phyloP scores from a whole-genome alignment of 345 rosid genomes.

The Corchorus capsularis region DNA sequence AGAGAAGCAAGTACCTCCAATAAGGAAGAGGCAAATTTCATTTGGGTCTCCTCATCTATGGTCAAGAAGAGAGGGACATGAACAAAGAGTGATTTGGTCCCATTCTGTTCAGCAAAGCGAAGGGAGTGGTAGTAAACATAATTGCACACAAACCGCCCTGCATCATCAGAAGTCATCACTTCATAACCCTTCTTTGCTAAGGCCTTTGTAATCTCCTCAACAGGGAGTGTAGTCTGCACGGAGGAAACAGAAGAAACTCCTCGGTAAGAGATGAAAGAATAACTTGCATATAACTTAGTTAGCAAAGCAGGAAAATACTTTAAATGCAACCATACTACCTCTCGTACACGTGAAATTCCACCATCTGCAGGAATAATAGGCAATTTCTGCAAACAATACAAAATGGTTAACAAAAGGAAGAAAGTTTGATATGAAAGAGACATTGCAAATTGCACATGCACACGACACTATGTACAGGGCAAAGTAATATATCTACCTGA shows the following conservation, averaged over 20 bases:
- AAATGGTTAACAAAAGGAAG: constrained; percentile 1
- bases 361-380: constrained; percentile 85
- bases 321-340: constrained; percentile 52
- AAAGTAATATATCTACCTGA: constrained; percentile 55
- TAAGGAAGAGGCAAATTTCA: constrained; percentile 84
- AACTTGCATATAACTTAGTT: not conserved
- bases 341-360: constrained; percentile 59
- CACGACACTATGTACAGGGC: not conserved
- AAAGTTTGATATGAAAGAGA: not conserved
- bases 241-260: not conserved
- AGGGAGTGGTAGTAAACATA: constrained; percentile 95
- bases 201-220: constrained; percentile 59
- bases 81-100: constrained; percentile 76
- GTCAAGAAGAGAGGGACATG: constrained; percentile 95
- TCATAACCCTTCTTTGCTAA: constrained; percentile 71
- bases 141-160: constrained; percentile 98
- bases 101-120: constrained; percentile 81
- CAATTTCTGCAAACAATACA: constrained; percentile 59
- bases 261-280: constrained; percentile 6
- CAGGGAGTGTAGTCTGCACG: constrained; percentile 68
- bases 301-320: not conserved
- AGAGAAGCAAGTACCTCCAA: constrained; percentile 86
- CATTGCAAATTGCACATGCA: not conserved
- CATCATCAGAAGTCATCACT: constrained; percentile 81
- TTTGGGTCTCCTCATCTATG: constrained; percentile 86